Evolutionary conservation across 345 rosid species (phyloP).

Genomic region (Gossypium longicalyx): DNA sequence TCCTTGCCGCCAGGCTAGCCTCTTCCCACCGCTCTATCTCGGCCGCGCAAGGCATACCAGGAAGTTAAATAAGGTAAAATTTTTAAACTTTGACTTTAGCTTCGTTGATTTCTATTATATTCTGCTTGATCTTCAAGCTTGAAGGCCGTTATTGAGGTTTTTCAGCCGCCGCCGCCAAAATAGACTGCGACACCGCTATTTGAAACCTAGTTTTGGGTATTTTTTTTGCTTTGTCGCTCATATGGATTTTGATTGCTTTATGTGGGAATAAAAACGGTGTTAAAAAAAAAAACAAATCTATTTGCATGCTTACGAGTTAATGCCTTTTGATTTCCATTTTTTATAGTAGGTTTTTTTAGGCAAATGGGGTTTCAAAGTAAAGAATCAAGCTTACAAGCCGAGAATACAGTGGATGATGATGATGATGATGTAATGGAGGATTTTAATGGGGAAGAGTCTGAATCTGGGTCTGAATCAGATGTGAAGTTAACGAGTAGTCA

Average conservation of each 20-base stretch:
- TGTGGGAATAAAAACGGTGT: neutral
- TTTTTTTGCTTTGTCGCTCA: neutral
- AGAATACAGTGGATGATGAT: constrained; percentile 12
- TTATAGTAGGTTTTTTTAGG: neutral
- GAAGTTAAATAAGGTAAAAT: no score
- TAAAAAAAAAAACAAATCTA: neutral
- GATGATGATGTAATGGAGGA: constrained; percentile 42
- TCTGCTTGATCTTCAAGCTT: no score
- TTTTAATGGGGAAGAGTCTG: constrained; percentile 38
- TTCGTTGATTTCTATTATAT: no score
- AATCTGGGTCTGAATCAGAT: constrained; percentile 51
- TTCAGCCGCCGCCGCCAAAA: neutral
- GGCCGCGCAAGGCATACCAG: no score
- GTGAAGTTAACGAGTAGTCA: constrained; percentile 52
- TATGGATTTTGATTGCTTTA: neutral
- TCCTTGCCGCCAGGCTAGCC: no score
- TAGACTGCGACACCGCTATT: neutral
- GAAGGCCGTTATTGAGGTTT: neutral
- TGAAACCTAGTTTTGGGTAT: neutral
- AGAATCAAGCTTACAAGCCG: neutral
- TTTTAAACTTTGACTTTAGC: no score
- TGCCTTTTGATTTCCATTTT: neutral
- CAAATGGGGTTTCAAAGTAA: neutral
- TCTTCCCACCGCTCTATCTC: no score
- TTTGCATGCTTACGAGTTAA: neutral